Evolutionary conservation across 306 rosid species (phyloP).

Genomic region (Prunus padus): DNA sequence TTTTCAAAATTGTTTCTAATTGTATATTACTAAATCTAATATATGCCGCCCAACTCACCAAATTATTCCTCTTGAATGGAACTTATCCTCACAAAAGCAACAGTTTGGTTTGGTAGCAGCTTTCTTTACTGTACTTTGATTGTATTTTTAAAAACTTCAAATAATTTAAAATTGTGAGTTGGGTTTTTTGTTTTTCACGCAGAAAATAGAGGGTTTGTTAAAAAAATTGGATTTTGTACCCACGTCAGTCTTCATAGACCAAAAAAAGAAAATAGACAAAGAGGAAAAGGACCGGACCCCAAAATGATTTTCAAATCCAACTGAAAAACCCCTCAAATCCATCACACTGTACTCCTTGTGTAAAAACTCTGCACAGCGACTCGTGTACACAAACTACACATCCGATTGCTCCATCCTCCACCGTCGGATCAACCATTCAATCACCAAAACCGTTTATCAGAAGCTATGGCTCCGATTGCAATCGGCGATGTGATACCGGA

Average conservation of each 20-base stretch:
- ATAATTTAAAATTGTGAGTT: constrained; percentile 5
- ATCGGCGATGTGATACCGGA: constrained; percentile 67
- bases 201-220: constrained; percentile 66
- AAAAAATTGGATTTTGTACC: constrained; percentile 60
- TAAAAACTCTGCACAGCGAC: neutral
- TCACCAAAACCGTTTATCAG: neutral
- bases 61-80: constrained; percentile 48
- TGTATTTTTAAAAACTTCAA: neutral
- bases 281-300: constrained; percentile 6
- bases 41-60: constrained; percentile 40
- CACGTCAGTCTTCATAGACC: constrained; percentile 54
- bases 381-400: too few species aligned
- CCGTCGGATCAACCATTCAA: neutral
- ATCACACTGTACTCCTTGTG: neutral
- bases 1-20: constrained; percentile 22
- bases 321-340: constrained; percentile 11
- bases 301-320: constrained; percentile 17
- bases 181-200: constrained; percentile 18
- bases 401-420: neutral
- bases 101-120: constrained; percentile 22
- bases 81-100: constrained; percentile 40
- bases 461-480: constrained; percentile 67
- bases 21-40: constrained; percentile 32
- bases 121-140: constrained; percentile 20
- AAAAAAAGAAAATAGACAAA: too few species aligned